phyloP scores from a whole-genome alignment of 352 stramenopile species.

The Phytophthora uliginosa region DNA sequence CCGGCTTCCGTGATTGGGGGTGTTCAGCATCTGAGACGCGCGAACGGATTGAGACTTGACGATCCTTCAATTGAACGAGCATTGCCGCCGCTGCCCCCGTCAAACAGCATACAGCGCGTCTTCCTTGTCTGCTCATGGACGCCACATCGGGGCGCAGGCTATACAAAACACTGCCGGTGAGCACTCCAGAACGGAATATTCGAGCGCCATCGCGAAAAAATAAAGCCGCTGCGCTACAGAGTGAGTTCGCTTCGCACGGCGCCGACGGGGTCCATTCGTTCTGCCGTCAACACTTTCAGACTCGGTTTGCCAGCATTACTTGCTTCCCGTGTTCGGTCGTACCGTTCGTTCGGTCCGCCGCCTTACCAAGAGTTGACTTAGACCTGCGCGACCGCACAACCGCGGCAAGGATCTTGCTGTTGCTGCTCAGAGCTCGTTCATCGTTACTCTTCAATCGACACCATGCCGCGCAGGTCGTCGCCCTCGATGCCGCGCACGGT shows the following conservation, averaged over 20 bases:
- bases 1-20: conserved; percentile 35
- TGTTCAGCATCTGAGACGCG: conserved; percentile 29
- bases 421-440: conserved; percentile 3
- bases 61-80: conserved; percentile 41
- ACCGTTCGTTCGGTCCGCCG: conserved; percentile 26
- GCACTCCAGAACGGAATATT: conserved; percentile 27
- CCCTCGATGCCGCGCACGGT: conserved; percentile 27
- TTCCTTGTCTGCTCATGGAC: not conserved
- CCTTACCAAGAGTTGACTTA: conserved; percentile 20
- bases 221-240: conserved; percentile 31
- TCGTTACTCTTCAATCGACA: conserved; percentile 36
- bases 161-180: conserved; percentile 12
- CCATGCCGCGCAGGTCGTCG: conserved; percentile 43
- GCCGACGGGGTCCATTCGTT: conserved; percentile 20
- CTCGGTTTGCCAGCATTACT: conserved; percentile 7
- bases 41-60: conserved; percentile 22
- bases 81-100: not conserved
- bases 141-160: not conserved
- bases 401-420: conserved; percentile 4
- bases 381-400: conserved; percentile 31
- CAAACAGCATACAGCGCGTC: conserved; percentile 29
- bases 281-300: conserved; percentile 21
- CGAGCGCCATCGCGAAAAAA: conserved; percentile 31
- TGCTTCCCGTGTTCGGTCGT: conserved; percentile 23
- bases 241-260: conserved; percentile 26